A percentile compares a stretch with the other conserved stretches of the same genome.
phyloP scores from a whole-genome alignment of 371 early-diverging fungal species.

The Mortierella sp. region DNA sequence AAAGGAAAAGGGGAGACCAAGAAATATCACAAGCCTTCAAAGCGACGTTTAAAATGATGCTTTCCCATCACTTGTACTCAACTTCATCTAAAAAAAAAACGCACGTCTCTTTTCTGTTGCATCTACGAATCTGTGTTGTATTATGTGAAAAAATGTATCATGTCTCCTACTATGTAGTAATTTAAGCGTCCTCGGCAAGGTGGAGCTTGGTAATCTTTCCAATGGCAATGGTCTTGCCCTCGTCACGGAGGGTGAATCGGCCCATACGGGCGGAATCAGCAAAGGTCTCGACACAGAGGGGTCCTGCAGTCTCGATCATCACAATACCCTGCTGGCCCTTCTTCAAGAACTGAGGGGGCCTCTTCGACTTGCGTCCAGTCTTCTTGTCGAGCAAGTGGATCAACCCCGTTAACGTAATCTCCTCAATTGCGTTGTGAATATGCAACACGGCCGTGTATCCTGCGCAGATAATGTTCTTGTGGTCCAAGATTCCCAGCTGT shows the following conservation, averaged over 20 bases:
- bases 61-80: no score
- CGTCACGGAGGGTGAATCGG: constrained; percentile 96
- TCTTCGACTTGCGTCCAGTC: constrained; percentile 85
- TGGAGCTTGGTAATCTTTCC: constrained; percentile 90
- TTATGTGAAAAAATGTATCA: constrained; percentile 5
- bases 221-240: constrained; percentile 94
- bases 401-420: constrained; percentile 82
- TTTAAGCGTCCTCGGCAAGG: not conserved
- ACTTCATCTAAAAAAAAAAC: no score
- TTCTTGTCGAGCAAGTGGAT: constrained; percentile 92
- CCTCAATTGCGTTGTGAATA: constrained; percentile 90
- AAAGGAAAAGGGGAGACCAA: no score
- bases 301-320: constrained; percentile 78
- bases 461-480: constrained; percentile 94
- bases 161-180: not conserved
- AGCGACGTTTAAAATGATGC: no score
- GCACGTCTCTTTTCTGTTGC: not conserved
- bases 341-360: constrained; percentile 93
- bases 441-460: constrained; percentile 95
- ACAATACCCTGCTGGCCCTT: constrained; percentile 88
- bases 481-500: constrained; percentile 90
- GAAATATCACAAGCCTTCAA: no score
- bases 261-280: constrained; percentile 92
- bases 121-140: constrained; percentile 4
- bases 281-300: constrained; percentile 90